Evolutionary conservation across 331 rosid genomes (phyloP).

Genomic region (Pyrus hybrid): DNA sequence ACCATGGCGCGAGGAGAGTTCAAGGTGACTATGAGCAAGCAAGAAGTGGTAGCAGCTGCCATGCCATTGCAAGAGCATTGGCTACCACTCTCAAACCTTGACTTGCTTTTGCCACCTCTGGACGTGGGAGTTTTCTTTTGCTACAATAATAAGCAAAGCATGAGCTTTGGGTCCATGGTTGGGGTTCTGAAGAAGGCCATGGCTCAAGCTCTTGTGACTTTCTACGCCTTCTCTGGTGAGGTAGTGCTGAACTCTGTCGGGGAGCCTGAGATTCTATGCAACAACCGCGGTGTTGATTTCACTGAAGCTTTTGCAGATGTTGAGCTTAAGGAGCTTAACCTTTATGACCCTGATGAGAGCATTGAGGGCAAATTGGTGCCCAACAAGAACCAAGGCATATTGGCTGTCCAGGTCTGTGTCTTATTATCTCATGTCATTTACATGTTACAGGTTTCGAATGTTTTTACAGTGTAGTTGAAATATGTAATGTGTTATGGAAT

Average conservation of each 20-base stretch:
- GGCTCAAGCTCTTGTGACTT: no score
- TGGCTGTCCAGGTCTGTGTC: slow-evolving; percentile 27
- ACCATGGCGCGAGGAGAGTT: slow-evolving; percentile 13
- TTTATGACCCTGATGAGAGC: slow-evolving; percentile 52
- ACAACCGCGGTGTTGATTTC: slow-evolving; percentile 63
- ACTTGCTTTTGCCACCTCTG: slow-evolving; percentile 44
- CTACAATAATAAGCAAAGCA: slow-evolving; percentile 14
- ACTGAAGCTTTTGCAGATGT: slow-evolving; percentile 49
- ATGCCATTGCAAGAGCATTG: slow-evolving; percentile 52
- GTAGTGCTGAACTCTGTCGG: slow-evolving; percentile 38
- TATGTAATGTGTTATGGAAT: no score
- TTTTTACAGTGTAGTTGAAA: no score
- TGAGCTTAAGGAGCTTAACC: slow-evolving; percentile 35
- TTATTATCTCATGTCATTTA: not conserved
- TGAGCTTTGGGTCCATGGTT: slow-evolving; percentile 21
- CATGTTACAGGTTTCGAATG: not conserved
- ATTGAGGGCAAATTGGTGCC: slow-evolving; percentile 65
- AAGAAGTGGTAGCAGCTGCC: slow-evolving; percentile 40
- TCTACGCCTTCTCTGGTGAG: slow-evolving; percentile 53
- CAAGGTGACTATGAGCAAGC: slow-evolving; percentile 21
- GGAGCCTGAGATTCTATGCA: slow-evolving; percentile 65
- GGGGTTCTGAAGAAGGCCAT: slow-evolving; percentile 33
- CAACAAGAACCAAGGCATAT: slow-evolving; percentile 38
- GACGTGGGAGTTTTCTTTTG: slow-evolving; percentile 62
- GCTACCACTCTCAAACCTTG: slow-evolving; percentile 70